Evolutionary conservation across 1,284 basidiomycete genomes (phyloP).

Genomic region (Vanrija humicola): DNA sequence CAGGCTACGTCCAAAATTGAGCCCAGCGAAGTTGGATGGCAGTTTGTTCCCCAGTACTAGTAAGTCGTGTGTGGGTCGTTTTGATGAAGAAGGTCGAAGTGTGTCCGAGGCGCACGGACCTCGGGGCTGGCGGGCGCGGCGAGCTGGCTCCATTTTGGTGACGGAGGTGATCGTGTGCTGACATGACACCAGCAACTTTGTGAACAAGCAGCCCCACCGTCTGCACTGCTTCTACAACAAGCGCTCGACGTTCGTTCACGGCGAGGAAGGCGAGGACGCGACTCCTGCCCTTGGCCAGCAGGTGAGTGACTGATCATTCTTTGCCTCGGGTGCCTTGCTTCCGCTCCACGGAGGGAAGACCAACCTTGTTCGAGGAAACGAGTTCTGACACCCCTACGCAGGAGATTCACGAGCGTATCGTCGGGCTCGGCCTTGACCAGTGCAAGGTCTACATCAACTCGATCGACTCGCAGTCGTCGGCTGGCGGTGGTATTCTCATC

Average conservation of each 20-base stretch:
- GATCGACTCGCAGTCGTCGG: constrained; percentile 88
- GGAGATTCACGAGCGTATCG: constrained; percentile 97
- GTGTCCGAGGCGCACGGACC: not conserved
- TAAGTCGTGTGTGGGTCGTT: constrained; percentile 27
- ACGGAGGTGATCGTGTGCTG: not conserved
- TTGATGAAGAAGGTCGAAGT: not conserved
- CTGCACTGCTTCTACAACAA: constrained; percentile 99
- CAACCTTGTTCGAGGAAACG: not conserved
- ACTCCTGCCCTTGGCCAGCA: constrained; percentile 82
- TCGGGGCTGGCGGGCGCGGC: not conserved
- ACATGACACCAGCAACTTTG: constrained; percentile 63
- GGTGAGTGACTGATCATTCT: constrained; percentile 53
- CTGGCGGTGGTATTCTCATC: constrained; percentile 93
- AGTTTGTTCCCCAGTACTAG: constrained; percentile 95
- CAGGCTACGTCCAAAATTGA: constrained; percentile 13
- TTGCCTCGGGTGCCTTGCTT: not conserved
- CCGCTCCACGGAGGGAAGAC: not conserved
- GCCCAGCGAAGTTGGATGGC: constrained; percentile 72
- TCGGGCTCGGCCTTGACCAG: constrained; percentile 86
- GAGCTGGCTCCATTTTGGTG: not conserved
- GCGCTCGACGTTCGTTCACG: constrained; percentile 92
- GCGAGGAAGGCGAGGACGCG: constrained; percentile 90
- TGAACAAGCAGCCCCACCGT: constrained; percentile 94
- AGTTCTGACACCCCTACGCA: constrained; percentile 45
- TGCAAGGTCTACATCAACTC: constrained; percentile 98